Evolutionary conservation across 2,329 filamentous ascomycete species (phyloP).

Genomic region (Alternaria sp.): DNA sequence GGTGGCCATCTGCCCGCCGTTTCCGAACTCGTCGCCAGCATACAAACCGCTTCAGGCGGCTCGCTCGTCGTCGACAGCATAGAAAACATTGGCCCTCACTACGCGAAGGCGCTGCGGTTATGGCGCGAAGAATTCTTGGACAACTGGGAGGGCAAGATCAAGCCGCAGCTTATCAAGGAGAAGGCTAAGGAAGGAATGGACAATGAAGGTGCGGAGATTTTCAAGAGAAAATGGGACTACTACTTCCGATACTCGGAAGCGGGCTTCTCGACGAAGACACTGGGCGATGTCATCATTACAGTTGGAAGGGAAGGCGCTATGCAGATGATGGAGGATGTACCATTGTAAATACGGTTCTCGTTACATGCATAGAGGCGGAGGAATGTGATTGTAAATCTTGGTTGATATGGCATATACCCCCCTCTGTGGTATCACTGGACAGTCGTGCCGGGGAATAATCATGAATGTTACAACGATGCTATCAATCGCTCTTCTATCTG

Average conservation of each 20-base stretch:
- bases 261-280: constrained; percentile 73
- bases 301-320: constrained; percentile 69
- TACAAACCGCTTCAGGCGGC: constrained; percentile 66
- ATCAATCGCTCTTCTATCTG: background rate
- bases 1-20: constrained; percentile 75
- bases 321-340: constrained; percentile 74
- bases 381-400: background rate
- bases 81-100: constrained; percentile 77
- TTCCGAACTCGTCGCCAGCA: constrained; percentile 68
- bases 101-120: constrained; percentile 70
- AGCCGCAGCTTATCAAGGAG: constrained; percentile 64
- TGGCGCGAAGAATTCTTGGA: constrained; percentile 72
- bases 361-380: background rate
- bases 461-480: background rate
- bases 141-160: constrained; percentile 67
- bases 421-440: background rate
- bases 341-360: constrained; percentile 53
- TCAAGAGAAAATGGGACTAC: constrained; percentile 77
- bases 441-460: background rate
- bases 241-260: constrained; percentile 80
- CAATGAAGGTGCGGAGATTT: constrained; percentile 70
- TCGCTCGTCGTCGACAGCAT: constrained; percentile 70
- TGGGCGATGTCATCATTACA: constrained; percentile 76
- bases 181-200: constrained; percentile 66
- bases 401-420: background rate